These are phyloP conservation scores for Ammopiptanthus mongolicus DNA, from an alignment of 306 rosid species.

Conservation along the genomic window DNA sequence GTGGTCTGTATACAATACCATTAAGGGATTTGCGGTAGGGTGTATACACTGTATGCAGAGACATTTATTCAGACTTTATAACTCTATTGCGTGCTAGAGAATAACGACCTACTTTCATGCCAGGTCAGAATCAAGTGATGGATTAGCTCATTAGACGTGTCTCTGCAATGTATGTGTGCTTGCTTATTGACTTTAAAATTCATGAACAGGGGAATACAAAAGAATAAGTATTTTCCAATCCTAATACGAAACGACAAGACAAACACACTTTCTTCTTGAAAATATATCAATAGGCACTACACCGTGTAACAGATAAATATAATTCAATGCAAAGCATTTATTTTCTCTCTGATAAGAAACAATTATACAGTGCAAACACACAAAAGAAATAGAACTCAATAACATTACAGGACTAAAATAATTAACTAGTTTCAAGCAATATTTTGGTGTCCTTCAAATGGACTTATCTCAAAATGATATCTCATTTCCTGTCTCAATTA, in stretches of 20 bases:
- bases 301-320: not conserved
- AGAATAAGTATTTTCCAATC: not conserved
- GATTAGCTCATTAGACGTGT: no score
- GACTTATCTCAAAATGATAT: no score
- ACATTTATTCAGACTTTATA: no score
- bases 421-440: constrained; percentile 17
- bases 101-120: no score
- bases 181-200: not conserved
- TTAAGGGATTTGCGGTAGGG: no score
- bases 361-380: not conserved
- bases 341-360: not conserved
- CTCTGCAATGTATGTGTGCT: not conserved
- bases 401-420: constrained; percentile 20
- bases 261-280: constrained; percentile 17
- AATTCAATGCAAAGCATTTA: no score
- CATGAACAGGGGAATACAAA: not conserved
- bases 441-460: not conserved
- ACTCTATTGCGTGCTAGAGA: no score
- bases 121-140: no score
- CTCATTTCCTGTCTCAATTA: no score
- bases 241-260: not conserved
- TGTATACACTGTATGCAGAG: no score
- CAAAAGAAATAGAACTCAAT: constrained; percentile 9
- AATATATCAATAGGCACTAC: constrained; percentile 9
- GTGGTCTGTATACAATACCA: no score